These are phyloP conservation scores for Cyclanthera cordifolia DNA, from an alignment of 306 rosid species.

Conservation along the genomic window DNA sequence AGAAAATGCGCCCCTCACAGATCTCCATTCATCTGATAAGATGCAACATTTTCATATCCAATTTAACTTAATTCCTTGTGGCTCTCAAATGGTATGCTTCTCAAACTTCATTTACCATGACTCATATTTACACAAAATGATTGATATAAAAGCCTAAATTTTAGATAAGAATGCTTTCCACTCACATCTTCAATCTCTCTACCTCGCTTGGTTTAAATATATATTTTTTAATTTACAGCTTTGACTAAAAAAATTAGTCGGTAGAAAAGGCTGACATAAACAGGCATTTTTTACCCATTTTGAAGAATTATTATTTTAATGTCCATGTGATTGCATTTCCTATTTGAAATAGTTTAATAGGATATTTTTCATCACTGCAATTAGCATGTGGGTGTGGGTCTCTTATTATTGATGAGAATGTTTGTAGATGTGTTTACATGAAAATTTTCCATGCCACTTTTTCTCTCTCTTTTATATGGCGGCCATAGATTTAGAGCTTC, in stretches of 20 bases:
- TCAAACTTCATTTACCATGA: background rate
- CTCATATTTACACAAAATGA: background rate
- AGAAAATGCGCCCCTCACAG: slow-evolving; percentile 59
- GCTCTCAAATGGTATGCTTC: slow-evolving; percentile 14
- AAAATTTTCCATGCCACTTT: background rate
- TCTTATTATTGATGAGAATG: slow-evolving; percentile 13
- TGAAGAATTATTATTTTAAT: background rate
- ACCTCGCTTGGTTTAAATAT: background rate
- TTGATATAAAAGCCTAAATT: background rate
- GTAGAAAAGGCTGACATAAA: background rate
- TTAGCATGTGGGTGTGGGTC: slow-evolving; percentile 8
- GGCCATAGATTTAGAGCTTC: slow-evolving; percentile 6
- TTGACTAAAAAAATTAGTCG: background rate
- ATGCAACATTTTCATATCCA: slow-evolving; percentile 5
- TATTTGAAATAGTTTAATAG: background rate
- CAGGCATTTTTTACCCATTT: background rate
- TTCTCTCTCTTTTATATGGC: background rate
- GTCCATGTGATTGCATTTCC: background rate
- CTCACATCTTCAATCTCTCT: background rate
- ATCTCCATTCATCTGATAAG: slow-evolving; percentile 37
- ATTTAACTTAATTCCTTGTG: slow-evolving; percentile 11
- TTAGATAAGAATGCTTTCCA: too few relatives aligned
- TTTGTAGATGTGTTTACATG: background rate
- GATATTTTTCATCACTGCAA: background rate
- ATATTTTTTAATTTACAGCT: background rate